Percentiles rank a stretch among this genome's conserved stretches.
Evolutionary conservation across 257 asterid species (phyloP).

Genomic region (Penstemon davidsonii): DNA sequence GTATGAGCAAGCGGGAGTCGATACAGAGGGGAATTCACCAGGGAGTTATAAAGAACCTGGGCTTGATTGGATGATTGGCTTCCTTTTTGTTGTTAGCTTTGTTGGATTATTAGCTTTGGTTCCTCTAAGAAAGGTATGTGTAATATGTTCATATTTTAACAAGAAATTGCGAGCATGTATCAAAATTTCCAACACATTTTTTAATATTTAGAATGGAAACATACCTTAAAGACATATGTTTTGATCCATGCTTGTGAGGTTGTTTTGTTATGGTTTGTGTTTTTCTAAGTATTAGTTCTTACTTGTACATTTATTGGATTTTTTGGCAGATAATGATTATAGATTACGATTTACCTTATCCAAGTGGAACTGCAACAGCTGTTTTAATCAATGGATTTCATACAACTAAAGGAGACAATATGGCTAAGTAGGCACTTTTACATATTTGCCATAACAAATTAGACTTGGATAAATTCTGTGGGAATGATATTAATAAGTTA

Average conservation of each 20-base stretch:
- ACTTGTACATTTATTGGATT: not conserved
- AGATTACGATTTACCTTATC: constrained; percentile 58
- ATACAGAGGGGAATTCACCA: constrained; percentile 55
- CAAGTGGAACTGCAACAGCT: constrained; percentile 79
- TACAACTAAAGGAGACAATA: constrained; percentile 55
- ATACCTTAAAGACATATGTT: too few species aligned
- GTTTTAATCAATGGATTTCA: constrained; percentile 79
- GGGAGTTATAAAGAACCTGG: constrained; percentile 52
- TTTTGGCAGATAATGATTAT: constrained; percentile 54
- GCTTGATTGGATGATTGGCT: constrained; percentile 76
- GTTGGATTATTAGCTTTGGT: constrained; percentile 68
- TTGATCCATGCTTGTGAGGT: too few species aligned
- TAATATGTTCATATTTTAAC: not conserved
- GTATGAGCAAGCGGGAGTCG: constrained; percentile 61
- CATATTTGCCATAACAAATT: not conserved
- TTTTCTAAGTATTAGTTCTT: not conserved
- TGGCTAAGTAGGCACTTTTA: constrained; percentile 48
- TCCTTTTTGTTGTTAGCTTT: constrained; percentile 61
- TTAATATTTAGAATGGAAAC: too few species aligned
- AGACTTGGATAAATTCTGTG: not conserved
- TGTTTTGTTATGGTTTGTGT: not conserved
- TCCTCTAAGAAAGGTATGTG: constrained; percentile 66
- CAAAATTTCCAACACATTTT: too few species aligned
- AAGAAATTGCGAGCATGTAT: too few species aligned
- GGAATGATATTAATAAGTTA: not conserved